Evolutionary conservation across 495 filamentous ascomycete genomes (phyloP).

Genomic region (Polyplosphaeria fusca): DNA sequence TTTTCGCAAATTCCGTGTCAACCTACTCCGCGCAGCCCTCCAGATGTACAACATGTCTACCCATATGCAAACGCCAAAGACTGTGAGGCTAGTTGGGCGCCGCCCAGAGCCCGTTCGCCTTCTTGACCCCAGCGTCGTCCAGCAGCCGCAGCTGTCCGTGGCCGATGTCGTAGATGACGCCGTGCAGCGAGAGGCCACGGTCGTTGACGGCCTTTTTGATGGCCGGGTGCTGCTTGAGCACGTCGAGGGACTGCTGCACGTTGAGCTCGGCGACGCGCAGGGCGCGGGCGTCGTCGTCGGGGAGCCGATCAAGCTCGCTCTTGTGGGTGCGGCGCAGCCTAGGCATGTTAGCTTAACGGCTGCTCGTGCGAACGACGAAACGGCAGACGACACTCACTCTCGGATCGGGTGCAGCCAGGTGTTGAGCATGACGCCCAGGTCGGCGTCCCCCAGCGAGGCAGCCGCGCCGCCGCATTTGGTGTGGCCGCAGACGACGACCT

Average conservation of each 20-base stretch:
- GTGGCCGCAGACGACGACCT: conserved; percentile 83
- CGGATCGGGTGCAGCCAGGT: conserved; percentile 67
- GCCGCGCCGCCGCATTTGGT: conserved; percentile 74
- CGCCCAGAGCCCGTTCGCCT: conserved; percentile 27
- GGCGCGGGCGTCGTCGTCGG: conserved; percentile 30
- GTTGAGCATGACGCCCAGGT: conserved; percentile 73
- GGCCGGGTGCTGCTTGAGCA: conserved; percentile 36
- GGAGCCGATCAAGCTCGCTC: conserved; percentile 30
- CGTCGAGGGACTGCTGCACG: conserved; percentile 39
- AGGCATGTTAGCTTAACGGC: conserved; percentile 8
- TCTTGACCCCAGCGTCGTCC: conserved; percentile 26
- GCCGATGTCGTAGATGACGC: conserved; percentile 43
- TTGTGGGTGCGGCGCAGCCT: conserved; percentile 31
- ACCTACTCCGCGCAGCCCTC: too few species aligned
- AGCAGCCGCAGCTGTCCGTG: conserved; percentile 39
- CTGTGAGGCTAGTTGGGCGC: not conserved
- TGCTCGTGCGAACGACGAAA: not conserved
- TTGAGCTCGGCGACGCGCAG: conserved; percentile 41
- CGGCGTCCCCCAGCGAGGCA: conserved; percentile 63
- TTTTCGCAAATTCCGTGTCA: too few species aligned
- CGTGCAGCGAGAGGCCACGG: conserved; percentile 43
- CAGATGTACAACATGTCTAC: too few species aligned
- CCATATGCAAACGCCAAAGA: not conserved
- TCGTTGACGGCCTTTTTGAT: conserved; percentile 42
- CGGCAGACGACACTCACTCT: conserved; percentile 13